phyloP scores from a whole-genome alignment of 345 rosid genomes.

The Heritiera littoralis region DNA sequence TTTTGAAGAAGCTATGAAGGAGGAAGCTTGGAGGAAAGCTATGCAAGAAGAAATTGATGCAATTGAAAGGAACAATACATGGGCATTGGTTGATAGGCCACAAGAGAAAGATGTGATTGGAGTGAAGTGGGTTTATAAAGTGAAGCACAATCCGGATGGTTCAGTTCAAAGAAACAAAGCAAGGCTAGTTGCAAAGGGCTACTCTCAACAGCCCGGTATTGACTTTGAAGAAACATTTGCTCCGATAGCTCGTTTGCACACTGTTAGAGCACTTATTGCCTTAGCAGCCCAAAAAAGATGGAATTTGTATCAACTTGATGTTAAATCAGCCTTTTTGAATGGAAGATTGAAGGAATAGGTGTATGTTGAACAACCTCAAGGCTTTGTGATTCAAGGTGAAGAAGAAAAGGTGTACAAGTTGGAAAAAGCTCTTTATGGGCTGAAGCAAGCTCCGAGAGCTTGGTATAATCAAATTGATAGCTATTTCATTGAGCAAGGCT shows the following conservation, averaged over 20 bases:
- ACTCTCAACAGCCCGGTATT: background rate
- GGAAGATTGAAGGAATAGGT: background rate
- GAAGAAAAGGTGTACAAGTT: background rate
- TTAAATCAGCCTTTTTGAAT: background rate
- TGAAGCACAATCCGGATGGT: background rate
- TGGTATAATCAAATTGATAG: background rate
- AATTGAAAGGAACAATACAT: background rate
- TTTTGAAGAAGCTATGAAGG: too few relatives aligned
- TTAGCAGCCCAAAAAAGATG: background rate
- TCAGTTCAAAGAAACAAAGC: background rate
- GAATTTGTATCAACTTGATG: background rate
- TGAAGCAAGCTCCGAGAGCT: background rate
- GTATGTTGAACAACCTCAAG: background rate
- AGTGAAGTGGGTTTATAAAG: too few relatives aligned
- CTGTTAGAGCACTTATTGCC: background rate
- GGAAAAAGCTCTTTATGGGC: background rate
- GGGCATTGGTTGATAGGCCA: background rate
- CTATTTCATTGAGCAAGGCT: background rate
- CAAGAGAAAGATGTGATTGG: background rate
- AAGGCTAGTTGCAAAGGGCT: background rate
- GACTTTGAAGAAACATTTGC: background rate
- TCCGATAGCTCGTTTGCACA: background rate
- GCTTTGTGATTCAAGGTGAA: background rate
- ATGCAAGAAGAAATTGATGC: background rate
- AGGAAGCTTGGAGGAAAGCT: background rate